phyloP scores from a whole-genome alignment of 148 eudicot genomes.

The Euryodendron excelsum region DNA sequence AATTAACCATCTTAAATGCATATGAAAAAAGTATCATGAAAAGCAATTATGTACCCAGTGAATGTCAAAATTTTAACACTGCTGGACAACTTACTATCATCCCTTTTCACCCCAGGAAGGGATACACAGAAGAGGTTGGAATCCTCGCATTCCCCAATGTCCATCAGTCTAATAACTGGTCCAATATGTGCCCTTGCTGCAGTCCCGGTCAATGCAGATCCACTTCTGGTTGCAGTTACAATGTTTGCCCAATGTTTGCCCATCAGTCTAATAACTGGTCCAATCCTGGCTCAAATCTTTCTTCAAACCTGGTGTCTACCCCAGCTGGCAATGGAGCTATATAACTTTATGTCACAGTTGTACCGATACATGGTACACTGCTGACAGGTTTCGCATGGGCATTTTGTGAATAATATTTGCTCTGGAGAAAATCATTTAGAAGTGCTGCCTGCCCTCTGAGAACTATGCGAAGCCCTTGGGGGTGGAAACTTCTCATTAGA shows the following conservation, averaged over 20 bases:
- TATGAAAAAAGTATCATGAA: not conserved
- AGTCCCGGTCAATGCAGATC: conserved; percentile 69
- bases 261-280: too few relatives aligned
- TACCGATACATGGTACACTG: conserved; percentile 3
- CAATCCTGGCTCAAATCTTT: conserved; percentile 48
- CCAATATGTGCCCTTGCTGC: conserved; percentile 71
- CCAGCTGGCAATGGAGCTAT: conserved; percentile 27
- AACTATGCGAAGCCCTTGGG: conserved; percentile 11
- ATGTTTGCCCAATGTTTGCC: conserved; percentile 55
- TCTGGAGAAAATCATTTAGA: conserved; percentile 14
- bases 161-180: conserved; percentile 63
- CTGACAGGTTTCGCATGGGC: not conserved
- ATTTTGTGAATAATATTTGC: conserved; percentile 11
- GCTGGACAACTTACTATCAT: conserved; percentile 61
- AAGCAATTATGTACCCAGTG: not conserved
- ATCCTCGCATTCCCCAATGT: conserved; percentile 72
- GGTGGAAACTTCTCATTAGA: conserved; percentile 26
- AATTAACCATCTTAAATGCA: not conserved
- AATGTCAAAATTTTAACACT: not conserved
- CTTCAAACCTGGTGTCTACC: conserved; percentile 16
- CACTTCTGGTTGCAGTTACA: conserved; percentile 39
- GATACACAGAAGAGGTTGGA: conserved; percentile 84
- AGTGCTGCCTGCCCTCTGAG: conserved; percentile 24
- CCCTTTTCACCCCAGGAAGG: conserved; percentile 95
- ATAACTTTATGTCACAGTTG: conserved; percentile 14